Conservation (phyloP, 2,329 filamentous ascomycete species). For the Rutstroemia sp. region DNA sequence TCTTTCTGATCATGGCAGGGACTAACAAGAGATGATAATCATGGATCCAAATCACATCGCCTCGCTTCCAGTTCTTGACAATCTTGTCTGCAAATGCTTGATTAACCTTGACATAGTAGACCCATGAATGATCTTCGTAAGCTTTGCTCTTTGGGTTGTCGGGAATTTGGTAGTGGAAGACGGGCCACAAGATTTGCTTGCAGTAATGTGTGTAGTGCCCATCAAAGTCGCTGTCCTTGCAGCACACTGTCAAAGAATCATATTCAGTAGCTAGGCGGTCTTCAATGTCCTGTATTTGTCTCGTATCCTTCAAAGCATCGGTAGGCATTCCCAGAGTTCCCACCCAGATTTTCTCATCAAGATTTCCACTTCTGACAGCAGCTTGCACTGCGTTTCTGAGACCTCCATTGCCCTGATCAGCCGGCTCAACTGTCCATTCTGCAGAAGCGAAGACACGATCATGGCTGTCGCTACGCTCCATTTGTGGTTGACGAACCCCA, state of each 20-base stretch:
- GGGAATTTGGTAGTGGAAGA: slow-evolving; percentile 96
- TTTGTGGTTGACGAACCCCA: slow-evolving; percentile 48
- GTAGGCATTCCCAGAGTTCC: slow-evolving; percentile 92
- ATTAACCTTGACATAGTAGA: slow-evolving; percentile 88
- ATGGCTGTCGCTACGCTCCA: slow-evolving; percentile 53
- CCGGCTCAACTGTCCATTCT: slow-evolving; percentile 74
- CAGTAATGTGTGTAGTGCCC: slow-evolving; percentile 94
- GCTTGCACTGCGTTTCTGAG: slow-evolving; percentile 82
- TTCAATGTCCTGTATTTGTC: slow-evolving; percentile 75
- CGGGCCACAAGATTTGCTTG: slow-evolving; percentile 96
- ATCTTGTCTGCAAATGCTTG: slow-evolving; percentile 89
- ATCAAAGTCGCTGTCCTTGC: slow-evolving; percentile 86
- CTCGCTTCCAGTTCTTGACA: slow-evolving; percentile 84
- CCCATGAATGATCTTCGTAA: slow-evolving; percentile 94
- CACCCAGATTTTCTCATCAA: slow-evolving; percentile 78
- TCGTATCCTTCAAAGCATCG: slow-evolving; percentile 67
- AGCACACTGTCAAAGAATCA: slow-evolving; percentile 76
- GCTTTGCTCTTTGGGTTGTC: slow-evolving; percentile 98
- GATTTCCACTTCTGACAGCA: slow-evolving; percentile 59
- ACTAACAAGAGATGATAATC: slow-evolving; percentile 92
- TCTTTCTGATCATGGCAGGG: slow-evolving; percentile 80
- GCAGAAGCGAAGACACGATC: slow-evolving; percentile 68
- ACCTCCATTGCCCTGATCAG: slow-evolving; percentile 88
- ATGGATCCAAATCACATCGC: slow-evolving; percentile 90
- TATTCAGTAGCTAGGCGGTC: slow-evolving; percentile 74